Base-by-base conservation (phyloP, 1,284 basidiomycete species). In the Microbotryomycetes sp. region DNA sequence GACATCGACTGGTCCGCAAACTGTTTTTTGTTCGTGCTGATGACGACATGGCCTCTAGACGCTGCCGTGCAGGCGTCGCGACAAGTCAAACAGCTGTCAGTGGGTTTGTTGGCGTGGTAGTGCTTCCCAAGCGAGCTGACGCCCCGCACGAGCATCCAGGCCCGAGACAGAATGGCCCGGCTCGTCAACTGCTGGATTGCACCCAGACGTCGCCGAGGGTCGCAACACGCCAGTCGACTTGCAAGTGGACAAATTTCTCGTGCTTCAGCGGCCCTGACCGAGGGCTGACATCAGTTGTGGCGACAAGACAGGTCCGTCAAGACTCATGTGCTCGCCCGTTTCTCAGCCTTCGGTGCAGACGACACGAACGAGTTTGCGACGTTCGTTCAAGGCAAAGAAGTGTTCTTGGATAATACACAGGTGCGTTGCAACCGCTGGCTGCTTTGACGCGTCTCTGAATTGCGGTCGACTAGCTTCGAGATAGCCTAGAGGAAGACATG, bases 361-460 rank as follows among this genome's bases (percentile, higher is more conserved):
- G 59, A 63, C 41, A 41, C 59, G 5, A 61, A 65, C 56, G 66
- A 68, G 54, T 65, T 68, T 21, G 66, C 66, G 3, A 65, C 66
- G 4, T 68, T 56, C 27, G 57, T 48, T 16, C 51, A 57, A 13
- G 66, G 66, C 0, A 45, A 59, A 3, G 64, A 61, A 28, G 54
- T 52, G 7, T 65, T 56, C 55, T 18, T 59, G 6, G 54, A 52
- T 11, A 23, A 24, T 2, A n/a, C 31, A 13, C 27, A 56, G 47
- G 61, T 62, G 16, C 15, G 54, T 13, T 13, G 13, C 13, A 3
- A 15, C 3, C 28, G 1, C 41, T 26, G 2, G 16, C 16, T 30
- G 21, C 3, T 1, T 7, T 28, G 23, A 5, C 45, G 5, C 18
- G 2, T 13, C 2, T 0, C 3, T 3, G 31, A 2, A 3, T 7